Evolutionary conservation across 2,329 filamentous ascomycete genomes (phyloP).

Genomic region (Cladosporium phlei): DNA sequence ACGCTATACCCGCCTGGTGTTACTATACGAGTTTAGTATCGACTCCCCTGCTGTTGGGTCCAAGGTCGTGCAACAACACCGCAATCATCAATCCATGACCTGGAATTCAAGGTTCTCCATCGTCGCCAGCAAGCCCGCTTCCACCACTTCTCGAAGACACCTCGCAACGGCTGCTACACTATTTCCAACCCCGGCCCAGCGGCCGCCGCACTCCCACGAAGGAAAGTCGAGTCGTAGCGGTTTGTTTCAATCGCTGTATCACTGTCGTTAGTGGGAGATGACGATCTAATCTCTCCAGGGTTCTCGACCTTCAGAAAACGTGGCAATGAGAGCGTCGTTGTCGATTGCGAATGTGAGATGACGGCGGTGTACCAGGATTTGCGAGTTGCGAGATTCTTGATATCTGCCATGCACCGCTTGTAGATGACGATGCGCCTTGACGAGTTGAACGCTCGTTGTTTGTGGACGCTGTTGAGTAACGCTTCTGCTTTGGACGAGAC

Average conservation of each 20-base stretch:
- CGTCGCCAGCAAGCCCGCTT: background rate
- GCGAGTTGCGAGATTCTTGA: too few relatives aligned
- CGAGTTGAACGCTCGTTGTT: background rate
- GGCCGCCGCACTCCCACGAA: background rate
- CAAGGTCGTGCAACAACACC: background rate
- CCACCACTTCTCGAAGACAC: constrained; percentile 3
- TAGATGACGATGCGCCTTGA: background rate
- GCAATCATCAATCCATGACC: background rate
- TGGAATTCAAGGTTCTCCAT: too few relatives aligned
- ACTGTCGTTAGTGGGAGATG: constrained; percentile 10
- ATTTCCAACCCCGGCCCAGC: constrained; percentile 3
- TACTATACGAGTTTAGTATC: too few relatives aligned
- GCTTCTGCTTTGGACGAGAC: too few relatives aligned
- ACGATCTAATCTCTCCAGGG: constrained; percentile 3
- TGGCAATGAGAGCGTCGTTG: background rate
- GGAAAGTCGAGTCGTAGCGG: constrained; percentile 6
- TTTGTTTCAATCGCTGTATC: constrained; percentile 8
- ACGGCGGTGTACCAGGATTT: background rate
- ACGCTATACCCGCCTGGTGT: background rate
- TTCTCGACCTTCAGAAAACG: constrained; percentile 9
- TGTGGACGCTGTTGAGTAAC: too few relatives aligned
- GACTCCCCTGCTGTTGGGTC: too few relatives aligned
- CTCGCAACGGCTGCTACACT: constrained; percentile 3
- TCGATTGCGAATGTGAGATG: too few relatives aligned
- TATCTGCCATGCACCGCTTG: too few relatives aligned